Evolutionary conservation across 345 rosid species (phyloP).

Genomic region (Laguncularia racemosa): DNA sequence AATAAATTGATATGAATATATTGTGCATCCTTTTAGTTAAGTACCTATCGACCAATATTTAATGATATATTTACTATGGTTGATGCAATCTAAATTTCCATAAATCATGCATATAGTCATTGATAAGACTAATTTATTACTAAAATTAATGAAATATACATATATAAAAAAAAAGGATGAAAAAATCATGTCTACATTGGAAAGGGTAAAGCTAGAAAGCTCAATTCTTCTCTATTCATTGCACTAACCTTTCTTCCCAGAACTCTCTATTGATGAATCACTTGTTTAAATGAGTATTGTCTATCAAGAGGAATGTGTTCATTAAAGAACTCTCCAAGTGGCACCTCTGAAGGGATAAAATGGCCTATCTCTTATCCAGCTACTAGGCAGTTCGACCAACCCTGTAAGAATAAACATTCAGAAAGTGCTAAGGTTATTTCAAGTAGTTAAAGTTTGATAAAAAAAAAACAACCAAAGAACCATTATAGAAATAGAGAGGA

Average conservation of each 20-base stretch:
- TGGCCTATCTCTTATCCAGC: conserved; percentile 61
- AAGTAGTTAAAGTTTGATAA: too few species aligned
- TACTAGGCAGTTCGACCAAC: conserved; percentile 93
- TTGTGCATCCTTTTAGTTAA: too few species aligned
- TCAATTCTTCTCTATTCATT: neutral
- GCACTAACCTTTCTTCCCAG: conserved; percentile 63
- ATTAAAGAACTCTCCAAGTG: conserved; percentile 77
- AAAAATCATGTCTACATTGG: too few species aligned
- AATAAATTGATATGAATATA: too few species aligned
- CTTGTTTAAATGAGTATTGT: conserved; percentile 98
- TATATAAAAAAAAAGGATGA: too few species aligned
- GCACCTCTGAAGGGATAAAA: conserved; percentile 91
- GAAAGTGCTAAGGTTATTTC: neutral
- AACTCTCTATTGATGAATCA: conserved; percentile 67
- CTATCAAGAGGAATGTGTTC: conserved; percentile 73
- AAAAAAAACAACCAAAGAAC: neutral
- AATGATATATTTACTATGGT: too few species aligned
- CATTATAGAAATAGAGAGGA: neutral
- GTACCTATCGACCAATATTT: too few species aligned
- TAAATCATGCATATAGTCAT: too few species aligned
- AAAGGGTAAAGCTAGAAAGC: too few species aligned
- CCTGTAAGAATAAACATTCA: conserved; percentile 25
- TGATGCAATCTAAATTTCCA: too few species aligned
- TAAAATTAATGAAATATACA: too few species aligned
- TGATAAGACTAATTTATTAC: too few species aligned